Evolutionary conservation across 441 rosid species (phyloP), one percentile per base, ranked within the genome.

Genomic region (Erodium texanum): DNA sequence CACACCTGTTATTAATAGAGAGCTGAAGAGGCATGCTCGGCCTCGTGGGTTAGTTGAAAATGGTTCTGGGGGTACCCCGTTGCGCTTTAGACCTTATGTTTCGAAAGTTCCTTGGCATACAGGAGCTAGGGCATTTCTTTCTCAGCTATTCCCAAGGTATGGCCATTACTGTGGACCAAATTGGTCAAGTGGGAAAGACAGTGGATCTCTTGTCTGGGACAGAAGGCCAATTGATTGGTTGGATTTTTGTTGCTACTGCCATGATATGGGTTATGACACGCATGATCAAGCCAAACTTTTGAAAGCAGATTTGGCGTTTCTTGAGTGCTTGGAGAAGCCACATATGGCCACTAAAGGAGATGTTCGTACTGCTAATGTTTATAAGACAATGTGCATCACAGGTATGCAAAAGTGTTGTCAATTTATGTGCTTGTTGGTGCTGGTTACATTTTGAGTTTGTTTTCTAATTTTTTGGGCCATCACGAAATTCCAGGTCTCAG

Each of bases 121-220:
- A 1, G 97, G 98, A 32, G 74, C 88, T 3, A 86, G 99, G 70
- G 97, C 90, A 34, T 78, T 86, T 76, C 92, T 93, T 63, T 93
- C 97, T 23, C 92, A 86, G 80, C 80, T 93, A 64, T 93, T 93
- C 71, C 99, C 99, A 15, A 79, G 97, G 9, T 91, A 91, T 23
- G 99, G 96, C 24, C 90, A 93, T 80, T 93, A 93, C 68, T 93
- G 99, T 75, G 99, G 97, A 24, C 99, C 99, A 0, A 93, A 93
- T 36, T 93, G 99, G 99, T 93, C 99, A 0, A 93, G 99, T 68
- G 99, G 97, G 66, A 93, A 93, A 78, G 86, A 88, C 74, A 71
- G 81, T 1, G 99, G 99, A 8, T 88, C 97, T n/a, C 81, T 43
- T 56, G 16, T 93, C 18, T 93, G 99, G 99, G 99, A 93, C 67